Evolutionary conservation across 1,139 yeast genomes (phyloP), one percentile per base, ranked within the genome.

Genomic region (Taphrina wiesneri): DNA sequence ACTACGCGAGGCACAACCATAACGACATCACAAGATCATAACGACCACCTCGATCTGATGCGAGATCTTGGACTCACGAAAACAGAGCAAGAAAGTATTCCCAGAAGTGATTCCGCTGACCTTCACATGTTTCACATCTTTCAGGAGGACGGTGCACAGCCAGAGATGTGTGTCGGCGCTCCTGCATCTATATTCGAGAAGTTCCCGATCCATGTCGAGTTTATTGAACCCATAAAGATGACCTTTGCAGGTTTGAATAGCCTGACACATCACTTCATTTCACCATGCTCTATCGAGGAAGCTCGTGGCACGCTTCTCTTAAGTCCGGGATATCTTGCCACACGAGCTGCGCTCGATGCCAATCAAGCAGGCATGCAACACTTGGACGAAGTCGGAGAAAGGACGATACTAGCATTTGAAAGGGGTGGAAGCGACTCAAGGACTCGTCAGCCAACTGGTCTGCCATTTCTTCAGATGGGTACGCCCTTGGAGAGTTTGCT

Each of bases 191-290:
- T 45, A 21, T 23, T 21, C 21, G 28, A 21, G 49, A n/a, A 23
- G n/a, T 45, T 17, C 9, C 49, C 49, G 2, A 45, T 28, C 11
- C 28, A 23, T 21, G 49, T 45, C 11, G 49, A 45, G n/a, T 45
- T 45, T 21, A n/a, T 45, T n/a, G 49, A 45, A n/a, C 49, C 49
- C 25, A n/a, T 45, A 7, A 21, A 5, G n/a, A 2, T 45, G 49
- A 21, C 2, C 4, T 45, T 45, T n/a, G 28, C 28, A 7, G 49
- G 49, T 11, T n/a, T 45, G 13, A 2, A 21, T 1, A 45, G 49
- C 21, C 49, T 45, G 1, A 45, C 49, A n/a, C 49, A 45, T 45
- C 49, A 45, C n/a, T 45, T 45, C 49, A 45, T 45, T 7, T 45
- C 49, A 5, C 49, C 49, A 11, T 45, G 49, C n/a, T 45, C 49